Conservation (phyloP, 805 yeast species). For the Yarrowia yakushimensis region DNA sequence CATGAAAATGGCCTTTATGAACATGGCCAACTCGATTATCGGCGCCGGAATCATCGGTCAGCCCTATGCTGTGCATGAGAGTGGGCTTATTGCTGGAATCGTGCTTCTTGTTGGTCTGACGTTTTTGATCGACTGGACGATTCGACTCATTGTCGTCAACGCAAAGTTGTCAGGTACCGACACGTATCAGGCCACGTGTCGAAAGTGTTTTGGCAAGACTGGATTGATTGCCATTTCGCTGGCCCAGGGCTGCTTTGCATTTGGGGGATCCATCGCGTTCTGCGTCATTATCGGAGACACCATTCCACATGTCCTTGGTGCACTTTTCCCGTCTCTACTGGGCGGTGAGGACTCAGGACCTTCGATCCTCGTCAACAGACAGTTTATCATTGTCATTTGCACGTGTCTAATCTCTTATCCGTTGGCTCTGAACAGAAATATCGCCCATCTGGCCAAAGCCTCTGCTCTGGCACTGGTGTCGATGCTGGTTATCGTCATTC, state of each 20-base stretch:
- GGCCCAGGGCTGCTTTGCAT: constrained; percentile 84
- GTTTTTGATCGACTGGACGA: constrained; percentile 82
- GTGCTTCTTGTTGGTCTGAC: constrained; percentile 59
- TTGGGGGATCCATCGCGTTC: constrained; percentile 92
- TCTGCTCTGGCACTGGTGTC: constrained; percentile 81
- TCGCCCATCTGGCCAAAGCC: constrained; percentile 79
- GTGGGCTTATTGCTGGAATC: constrained; percentile 75
- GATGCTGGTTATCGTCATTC: constrained; percentile 71
- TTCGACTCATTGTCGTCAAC: constrained; percentile 69
- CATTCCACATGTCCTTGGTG: constrained; percentile 79
- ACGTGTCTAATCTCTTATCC: constrained; percentile 78
- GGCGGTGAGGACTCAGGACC: constrained; percentile 37
- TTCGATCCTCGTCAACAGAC: constrained; percentile 56
- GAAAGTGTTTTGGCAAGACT: constrained; percentile 66
- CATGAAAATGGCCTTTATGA: constrained; percentile 88
- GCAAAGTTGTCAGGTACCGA: constrained; percentile 71
- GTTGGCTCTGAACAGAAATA: constrained; percentile 72
- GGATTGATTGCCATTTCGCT: constrained; percentile 67
- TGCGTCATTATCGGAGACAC: constrained; percentile 94
- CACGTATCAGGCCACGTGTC: constrained; percentile 83
- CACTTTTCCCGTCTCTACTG: constrained; percentile 51
- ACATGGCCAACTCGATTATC: constrained; percentile 90
- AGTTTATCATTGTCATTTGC: constrained; percentile 65
- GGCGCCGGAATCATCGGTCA: constrained; percentile 97
- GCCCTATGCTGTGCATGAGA: constrained; percentile 78